Conservation (phyloP, 129 eudicot species). For the Heracleum sosnowskyi region DNA sequence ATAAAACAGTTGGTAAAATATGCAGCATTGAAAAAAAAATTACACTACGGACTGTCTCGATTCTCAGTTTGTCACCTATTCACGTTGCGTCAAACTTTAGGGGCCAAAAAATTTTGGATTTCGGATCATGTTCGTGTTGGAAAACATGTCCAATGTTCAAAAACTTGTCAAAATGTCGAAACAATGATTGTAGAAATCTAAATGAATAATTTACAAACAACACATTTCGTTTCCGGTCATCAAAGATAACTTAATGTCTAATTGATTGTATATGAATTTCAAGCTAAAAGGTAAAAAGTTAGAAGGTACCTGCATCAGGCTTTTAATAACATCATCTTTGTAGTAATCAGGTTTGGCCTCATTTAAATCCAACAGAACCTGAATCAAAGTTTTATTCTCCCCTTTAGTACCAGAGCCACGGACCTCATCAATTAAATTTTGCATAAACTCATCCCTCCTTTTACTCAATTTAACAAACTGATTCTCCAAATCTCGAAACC, state of each 20-base stretch:
- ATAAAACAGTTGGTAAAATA: too few species aligned
- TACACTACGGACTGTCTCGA: too few species aligned
- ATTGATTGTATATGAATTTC: not conserved
- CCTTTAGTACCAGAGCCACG: not conserved
- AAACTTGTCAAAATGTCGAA: not conserved
- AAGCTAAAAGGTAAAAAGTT: not conserved
- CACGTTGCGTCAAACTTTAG: too few species aligned
- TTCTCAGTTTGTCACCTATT: too few species aligned
- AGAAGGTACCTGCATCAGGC: conserved; percentile 41
- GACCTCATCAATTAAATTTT: conserved; percentile 25
- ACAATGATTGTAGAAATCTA: not conserved
- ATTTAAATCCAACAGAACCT: conserved; percentile 33
- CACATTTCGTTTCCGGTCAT: not conserved
- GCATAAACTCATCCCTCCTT: conserved; percentile 35
- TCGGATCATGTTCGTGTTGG: too few species aligned
- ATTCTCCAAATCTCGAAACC: conserved; percentile 27
- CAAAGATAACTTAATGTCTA: not conserved
- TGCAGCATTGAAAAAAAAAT: too few species aligned
- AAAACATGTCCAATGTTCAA: too few species aligned
- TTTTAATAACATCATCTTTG: conserved; percentile 34
- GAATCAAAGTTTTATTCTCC: conserved; percentile 34
- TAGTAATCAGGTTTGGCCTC: conserved; percentile 43
- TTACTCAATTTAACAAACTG: conserved; percentile 20
- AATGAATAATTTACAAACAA: not conserved
- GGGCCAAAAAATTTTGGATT: too few species aligned